Evolutionary conservation across 2,329 filamentous ascomycete genomes (phyloP).

Genomic region (Penicillium sp.): DNA sequence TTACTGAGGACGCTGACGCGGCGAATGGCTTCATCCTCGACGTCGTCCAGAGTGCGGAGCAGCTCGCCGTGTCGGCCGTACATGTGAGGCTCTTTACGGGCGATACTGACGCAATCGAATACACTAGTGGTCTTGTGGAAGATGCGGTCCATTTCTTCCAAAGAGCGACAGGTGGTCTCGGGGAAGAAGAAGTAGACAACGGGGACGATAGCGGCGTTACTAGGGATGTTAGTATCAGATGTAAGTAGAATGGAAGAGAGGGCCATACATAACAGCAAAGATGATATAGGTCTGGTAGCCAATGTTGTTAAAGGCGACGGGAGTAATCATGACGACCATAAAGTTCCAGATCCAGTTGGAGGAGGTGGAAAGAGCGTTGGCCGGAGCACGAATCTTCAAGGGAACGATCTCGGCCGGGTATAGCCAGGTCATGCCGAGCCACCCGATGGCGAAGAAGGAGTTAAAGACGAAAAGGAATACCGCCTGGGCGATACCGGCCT

Average conservation of each 20-base stretch:
- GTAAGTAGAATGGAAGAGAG: not conserved
- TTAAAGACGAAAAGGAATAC: slow-evolving; percentile 59
- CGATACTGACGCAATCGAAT: slow-evolving; percentile 49
- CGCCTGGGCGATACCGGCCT: slow-evolving; percentile 25
- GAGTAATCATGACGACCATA: slow-evolving; percentile 63
- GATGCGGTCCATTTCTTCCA: slow-evolving; percentile 67
- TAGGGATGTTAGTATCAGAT: slow-evolving; percentile 19
- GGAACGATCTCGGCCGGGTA: slow-evolving; percentile 49
- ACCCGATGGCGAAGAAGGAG: slow-evolving; percentile 61
- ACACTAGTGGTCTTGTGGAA: slow-evolving; percentile 53
- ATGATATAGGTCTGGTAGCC: slow-evolving; percentile 54
- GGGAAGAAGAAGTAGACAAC: slow-evolving; percentile 59
- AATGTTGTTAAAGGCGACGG: slow-evolving; percentile 55
- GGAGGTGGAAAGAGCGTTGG: slow-evolving; percentile 59
- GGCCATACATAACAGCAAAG: slow-evolving; percentile 49
- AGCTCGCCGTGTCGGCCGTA: slow-evolving; percentile 57
- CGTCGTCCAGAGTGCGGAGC: slow-evolving; percentile 49
- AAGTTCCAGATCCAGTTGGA: slow-evolving; percentile 61
- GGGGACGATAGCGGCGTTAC: slow-evolving; percentile 53
- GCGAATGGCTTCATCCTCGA: slow-evolving; percentile 39
- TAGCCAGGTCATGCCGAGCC: slow-evolving; percentile 58
- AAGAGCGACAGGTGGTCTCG: slow-evolving; percentile 54
- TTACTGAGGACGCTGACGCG: slow-evolving; percentile 28
- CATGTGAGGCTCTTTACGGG: slow-evolving; percentile 49
- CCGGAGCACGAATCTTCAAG: slow-evolving; percentile 56